These are phyloP conservation scores for Calonectria henricotiae DNA, from an alignment of 2,329 filamentous ascomycete species.

Conservation along the genomic window DNA sequence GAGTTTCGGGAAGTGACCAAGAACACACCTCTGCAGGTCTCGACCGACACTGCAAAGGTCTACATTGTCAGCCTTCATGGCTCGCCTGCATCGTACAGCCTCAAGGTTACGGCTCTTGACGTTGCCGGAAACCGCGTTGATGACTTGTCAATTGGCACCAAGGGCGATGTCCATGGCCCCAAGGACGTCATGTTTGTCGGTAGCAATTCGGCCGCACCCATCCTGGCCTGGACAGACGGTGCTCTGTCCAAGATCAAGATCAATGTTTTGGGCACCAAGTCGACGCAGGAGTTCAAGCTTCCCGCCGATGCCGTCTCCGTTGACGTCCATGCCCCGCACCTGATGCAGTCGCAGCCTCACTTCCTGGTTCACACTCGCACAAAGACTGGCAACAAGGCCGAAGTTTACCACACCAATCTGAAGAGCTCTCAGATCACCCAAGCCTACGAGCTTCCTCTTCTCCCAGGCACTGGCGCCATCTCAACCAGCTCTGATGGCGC, in stretches of 20 bases:
- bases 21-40: conserved; percentile 82
- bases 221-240: conserved; percentile 83
- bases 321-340: conserved; percentile 82
- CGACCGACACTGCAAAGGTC: conserved; percentile 79
- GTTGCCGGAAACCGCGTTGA: conserved; percentile 79
- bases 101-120: conserved; percentile 84
- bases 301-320: conserved; percentile 66
- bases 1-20: conserved; percentile 79
- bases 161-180: conserved; percentile 78
- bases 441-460: conserved; percentile 83
- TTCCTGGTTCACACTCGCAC: conserved; percentile 89
- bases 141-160: conserved; percentile 81
- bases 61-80: conserved; percentile 86
- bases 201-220: conserved; percentile 81
- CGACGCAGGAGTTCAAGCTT: conserved; percentile 70
- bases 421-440: conserved; percentile 80
- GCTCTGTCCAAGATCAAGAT: conserved; percentile 76
- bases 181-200: conserved; percentile 83
- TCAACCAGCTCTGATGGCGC: conserved; percentile 83
- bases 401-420: conserved; percentile 88
- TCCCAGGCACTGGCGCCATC: conserved; percentile 81
- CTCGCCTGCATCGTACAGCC: conserved; percentile 78
- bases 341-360: conserved; percentile 81
- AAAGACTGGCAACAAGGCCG: conserved; percentile 80
- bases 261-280: conserved; percentile 78